Percentiles rank a stretch among this genome's conserved stretches.
phyloP scores from a whole-genome alignment of 768 basidiomycete species.

The Rickenella mellea region DNA sequence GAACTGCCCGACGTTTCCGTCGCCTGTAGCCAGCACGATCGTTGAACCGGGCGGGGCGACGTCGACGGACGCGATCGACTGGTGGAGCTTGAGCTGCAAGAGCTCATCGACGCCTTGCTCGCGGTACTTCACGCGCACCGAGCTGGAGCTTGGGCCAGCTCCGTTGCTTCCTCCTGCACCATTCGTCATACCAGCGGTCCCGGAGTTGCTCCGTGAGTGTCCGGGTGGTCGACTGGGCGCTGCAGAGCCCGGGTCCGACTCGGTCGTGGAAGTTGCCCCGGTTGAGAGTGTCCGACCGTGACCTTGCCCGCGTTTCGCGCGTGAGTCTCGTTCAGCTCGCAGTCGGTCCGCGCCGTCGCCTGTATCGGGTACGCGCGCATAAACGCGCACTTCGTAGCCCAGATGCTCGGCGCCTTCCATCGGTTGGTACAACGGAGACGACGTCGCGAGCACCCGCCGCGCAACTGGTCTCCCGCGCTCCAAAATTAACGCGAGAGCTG shows the following conservation, averaged over 20 bases:
- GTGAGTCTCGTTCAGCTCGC: conserved; percentile 15
- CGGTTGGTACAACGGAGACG: conserved; percentile 77
- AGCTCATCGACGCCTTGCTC: conserved; percentile 96
- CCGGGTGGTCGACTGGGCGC: conserved; percentile 15
- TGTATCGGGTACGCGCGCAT: conserved; percentile 59
- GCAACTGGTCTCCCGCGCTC: conserved; percentile 74
- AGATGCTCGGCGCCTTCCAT: conserved; percentile 64
- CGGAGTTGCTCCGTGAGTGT: conserved; percentile 16
- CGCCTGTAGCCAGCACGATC: conserved; percentile 89
- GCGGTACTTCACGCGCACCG: conserved; percentile 48
- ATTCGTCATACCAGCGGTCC: conserved; percentile 5
- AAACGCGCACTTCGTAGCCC: conserved; percentile 67
- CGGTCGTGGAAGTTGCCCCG: conserved; percentile 19
- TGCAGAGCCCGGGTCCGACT: conserved; percentile 18
- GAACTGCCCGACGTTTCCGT: conserved; percentile 88
- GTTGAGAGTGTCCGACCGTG: conserved; percentile 14
- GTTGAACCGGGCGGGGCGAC: conserved; percentile 52
- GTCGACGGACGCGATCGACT: conserved; percentile 68
- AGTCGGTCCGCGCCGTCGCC: conserved; percentile 54
- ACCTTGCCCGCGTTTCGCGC: not conserved
- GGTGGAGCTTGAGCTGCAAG: conserved; percentile 85
- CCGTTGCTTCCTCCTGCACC: conserved; percentile 12
- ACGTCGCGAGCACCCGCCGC: conserved; percentile 69
- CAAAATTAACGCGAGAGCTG: conserved; percentile 66
- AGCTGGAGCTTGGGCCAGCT: conserved; percentile 6